Conservation (phyloP, 2,329 filamentous ascomycete species). For the Coccinonectria pachysandricola region DNA sequence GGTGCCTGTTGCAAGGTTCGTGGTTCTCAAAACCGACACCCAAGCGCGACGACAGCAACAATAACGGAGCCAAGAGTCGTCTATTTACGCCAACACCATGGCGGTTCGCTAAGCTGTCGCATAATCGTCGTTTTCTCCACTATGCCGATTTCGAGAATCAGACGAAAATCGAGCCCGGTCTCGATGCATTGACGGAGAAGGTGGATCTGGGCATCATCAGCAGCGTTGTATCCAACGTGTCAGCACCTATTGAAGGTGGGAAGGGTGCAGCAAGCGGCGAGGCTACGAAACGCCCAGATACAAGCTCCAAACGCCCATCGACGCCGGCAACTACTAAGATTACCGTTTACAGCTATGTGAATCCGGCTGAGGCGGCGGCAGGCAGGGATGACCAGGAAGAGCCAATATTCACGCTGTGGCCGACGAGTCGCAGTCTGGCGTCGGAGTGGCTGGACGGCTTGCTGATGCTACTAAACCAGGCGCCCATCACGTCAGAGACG, state of each 20-base stretch:
- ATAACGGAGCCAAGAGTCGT: constrained; percentile 23
- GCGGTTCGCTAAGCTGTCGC: constrained; percentile 80
- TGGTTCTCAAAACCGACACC: constrained; percentile 62
- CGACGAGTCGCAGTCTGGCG: constrained; percentile 68
- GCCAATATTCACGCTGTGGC: constrained; percentile 72
- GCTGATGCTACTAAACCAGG: constrained; percentile 87
- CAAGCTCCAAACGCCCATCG: constrained; percentile 23
- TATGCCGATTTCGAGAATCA: constrained; percentile 73
- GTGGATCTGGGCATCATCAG: constrained; percentile 82
- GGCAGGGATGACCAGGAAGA: constrained; percentile 45
- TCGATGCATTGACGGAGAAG: constrained; percentile 68
- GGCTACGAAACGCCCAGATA: constrained; percentile 27
- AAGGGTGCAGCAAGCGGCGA: constrained; percentile 33
- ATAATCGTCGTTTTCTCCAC: constrained; percentile 83
- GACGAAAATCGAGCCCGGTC: constrained; percentile 52
- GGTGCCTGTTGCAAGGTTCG: constrained; percentile 76
- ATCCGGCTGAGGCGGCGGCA: constrained; percentile 27
- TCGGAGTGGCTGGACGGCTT: constrained; percentile 96
- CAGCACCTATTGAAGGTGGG: constrained; percentile 47
- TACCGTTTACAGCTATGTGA: constrained; percentile 69
- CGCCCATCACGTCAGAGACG: constrained; percentile 94
- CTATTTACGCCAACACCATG: constrained; percentile 48
- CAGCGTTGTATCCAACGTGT: constrained; percentile 89
- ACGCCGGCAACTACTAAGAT: constrained; percentile 79
- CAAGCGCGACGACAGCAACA: constrained; percentile 27